Percentiles rank a stretch among this genome's conserved stretches.
Conservation (phyloP, 257 asterid species). For the Nicotiana knightiana region DNA sequence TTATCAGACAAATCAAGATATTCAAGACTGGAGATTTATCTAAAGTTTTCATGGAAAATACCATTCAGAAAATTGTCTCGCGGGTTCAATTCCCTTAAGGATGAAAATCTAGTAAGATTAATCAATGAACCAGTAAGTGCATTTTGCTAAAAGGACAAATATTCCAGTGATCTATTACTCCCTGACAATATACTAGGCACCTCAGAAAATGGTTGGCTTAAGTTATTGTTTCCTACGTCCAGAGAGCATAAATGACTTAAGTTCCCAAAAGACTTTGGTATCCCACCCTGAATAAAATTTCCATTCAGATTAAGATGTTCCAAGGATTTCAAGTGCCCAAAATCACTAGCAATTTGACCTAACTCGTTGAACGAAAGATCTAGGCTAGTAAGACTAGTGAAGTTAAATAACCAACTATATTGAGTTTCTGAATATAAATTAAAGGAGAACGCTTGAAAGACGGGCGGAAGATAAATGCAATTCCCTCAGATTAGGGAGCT, state of each 20-base stretch:
- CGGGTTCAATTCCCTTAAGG: neutral
- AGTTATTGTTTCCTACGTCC: neutral
- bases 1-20: neutral
- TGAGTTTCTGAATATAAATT: too few species aligned
- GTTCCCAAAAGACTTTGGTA: neutral
- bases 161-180: neutral
- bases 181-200: neutral
- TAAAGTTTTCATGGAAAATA: neutral
- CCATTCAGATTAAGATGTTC: neutral
- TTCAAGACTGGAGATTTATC: neutral
- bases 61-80: neutral
- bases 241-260: neutral
- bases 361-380: neutral
- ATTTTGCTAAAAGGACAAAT: neutral
- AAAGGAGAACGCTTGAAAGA: neutral
- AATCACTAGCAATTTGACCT: neutral
- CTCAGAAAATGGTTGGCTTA: neutral
- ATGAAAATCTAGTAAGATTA: neutral
- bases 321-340: neutral
- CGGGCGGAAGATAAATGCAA: neutral
- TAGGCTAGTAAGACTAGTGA: neutral
- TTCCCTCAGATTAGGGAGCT: neutral
- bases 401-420: neutral
- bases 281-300: neutral
- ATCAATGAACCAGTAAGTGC: neutral